These are phyloP conservation scores for Castanea mollissima DNA, from an alignment of 306 rosid species.

Conservation along the genomic window DNA sequence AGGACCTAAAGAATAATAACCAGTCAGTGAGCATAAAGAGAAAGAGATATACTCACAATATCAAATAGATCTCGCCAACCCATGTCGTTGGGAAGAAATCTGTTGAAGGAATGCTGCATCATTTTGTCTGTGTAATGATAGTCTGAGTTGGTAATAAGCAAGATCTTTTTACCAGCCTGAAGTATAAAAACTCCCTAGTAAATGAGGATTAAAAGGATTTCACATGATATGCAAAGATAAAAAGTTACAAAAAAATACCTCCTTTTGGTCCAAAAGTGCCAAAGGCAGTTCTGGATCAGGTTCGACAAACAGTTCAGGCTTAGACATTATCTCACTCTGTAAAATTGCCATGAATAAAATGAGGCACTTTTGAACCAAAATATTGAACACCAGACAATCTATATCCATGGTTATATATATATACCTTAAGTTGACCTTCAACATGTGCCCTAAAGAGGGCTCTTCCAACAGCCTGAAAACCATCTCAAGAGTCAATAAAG, in stretches of 20 bases:
- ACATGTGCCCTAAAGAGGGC: conserved; percentile 98
- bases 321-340: conserved; percentile 98
- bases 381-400: neutral
- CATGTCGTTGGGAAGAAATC: conserved; percentile 95
- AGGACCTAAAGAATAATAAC: neutral
- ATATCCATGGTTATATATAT: neutral
- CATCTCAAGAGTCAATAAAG: conserved; percentile 37
- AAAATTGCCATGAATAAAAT: conserved; percentile 32
- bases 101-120: conserved; percentile 95
- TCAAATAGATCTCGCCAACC: conserved; percentile 95
- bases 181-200: conserved; percentile 29
- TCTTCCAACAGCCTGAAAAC: conserved; percentile 90
- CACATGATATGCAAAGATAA: conserved; percentile 10
- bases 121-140: conserved; percentile 87
- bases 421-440: conserved; percentile 96
- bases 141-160: conserved; percentile 97
- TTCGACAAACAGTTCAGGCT: conserved; percentile 92
- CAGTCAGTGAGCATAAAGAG: neutral
- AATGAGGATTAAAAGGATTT: conserved; percentile 20
- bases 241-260: conserved; percentile 42
- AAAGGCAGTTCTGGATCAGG: conserved; percentile 93
- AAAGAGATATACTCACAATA: conserved; percentile 58
- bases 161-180: conserved; percentile 94
- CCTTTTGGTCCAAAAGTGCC: conserved; percentile 94
- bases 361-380: conserved; percentile 5